phyloP scores from a whole-genome alignment of 2,329 filamentous ascomycete genomes.

The Celoporthe dispersa region DNA sequence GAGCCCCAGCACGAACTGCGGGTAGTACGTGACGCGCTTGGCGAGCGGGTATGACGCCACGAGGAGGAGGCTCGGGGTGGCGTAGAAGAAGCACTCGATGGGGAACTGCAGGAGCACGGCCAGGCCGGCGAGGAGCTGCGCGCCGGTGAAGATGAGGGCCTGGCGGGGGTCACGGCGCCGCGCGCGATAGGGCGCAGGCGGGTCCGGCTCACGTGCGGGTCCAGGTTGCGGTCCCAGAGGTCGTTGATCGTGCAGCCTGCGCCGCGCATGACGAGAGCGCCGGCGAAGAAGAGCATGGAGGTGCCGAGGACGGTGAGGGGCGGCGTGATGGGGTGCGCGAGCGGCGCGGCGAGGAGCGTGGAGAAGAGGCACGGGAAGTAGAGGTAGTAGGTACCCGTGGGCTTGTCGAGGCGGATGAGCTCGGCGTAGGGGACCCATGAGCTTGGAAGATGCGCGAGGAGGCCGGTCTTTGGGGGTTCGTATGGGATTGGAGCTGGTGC shows the following conservation, averaged over 20 bases:
- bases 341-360: conserved; percentile 76
- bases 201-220: conserved; percentile 78
- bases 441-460: conserved; percentile 70
- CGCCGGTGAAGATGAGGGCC: conserved; percentile 75
- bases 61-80: conserved; percentile 72
- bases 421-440: conserved; percentile 82
- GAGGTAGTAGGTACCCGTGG: conserved; percentile 80
- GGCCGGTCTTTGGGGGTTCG: conserved; percentile 69
- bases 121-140: conserved; percentile 74
- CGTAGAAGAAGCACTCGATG: conserved; percentile 74
- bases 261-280: conserved; percentile 83
- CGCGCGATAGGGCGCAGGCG: conserved; percentile 80
- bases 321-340: conserved; percentile 63
- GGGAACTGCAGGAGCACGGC: conserved; percentile 79
- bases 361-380: conserved; percentile 87
- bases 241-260: conserved; percentile 91
- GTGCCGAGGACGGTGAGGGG: conserved; percentile 67
- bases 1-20: conserved; percentile 79
- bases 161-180: conserved; percentile 73
- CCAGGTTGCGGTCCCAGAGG: conserved; percentile 86
- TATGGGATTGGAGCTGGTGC: conserved; percentile 49
- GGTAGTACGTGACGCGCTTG: conserved; percentile 86
- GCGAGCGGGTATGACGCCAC: conserved; percentile 80
- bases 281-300: conserved; percentile 71
- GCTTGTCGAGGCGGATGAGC: conserved; percentile 80